phyloP scores from a whole-genome alignment of 768 basidiomycete genomes.

The Trametes elegans region DNA sequence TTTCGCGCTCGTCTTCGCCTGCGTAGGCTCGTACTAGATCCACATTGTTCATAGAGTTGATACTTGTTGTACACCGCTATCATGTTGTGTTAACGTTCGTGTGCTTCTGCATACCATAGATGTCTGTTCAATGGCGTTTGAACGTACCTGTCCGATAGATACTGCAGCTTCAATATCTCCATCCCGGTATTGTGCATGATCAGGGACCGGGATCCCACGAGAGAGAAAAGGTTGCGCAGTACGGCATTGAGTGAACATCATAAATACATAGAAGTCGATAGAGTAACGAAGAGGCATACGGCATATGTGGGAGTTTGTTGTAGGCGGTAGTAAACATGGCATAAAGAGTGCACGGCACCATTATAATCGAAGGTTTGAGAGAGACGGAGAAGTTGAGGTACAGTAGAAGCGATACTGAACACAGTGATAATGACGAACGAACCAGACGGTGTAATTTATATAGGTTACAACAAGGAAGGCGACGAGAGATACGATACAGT shows the following conservation, averaged over 20 bases:
- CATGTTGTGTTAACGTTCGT: too few species aligned
- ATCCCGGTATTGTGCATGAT: not conserved
- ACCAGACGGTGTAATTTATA: too few species aligned
- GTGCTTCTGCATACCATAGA: too few species aligned
- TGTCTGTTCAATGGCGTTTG: not conserved
- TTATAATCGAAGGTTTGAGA: not conserved
- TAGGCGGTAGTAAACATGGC: not conserved
- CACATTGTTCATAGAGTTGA: not conserved
- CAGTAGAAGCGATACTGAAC: too few species aligned
- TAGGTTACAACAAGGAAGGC: not conserved
- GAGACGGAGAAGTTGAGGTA: too few species aligned
- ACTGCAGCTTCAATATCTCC: not conserved
- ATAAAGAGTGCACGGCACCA: not conserved
- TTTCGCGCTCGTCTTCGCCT: constrained; percentile 13
- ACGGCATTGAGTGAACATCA: not conserved
- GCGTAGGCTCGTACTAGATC: not conserved
- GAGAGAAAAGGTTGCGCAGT: not conserved
- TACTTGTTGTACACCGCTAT: not conserved
- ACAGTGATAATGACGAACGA: too few species aligned
- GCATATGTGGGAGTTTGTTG: not conserved
- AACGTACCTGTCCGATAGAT: not conserved
- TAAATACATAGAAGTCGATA: not conserved
- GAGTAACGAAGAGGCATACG: not conserved
- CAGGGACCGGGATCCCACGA: not conserved
- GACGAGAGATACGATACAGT: not conserved